Base-by-base conservation (phyloP, 106 monocot genomes). In the Chionographis japonica region DNA sequence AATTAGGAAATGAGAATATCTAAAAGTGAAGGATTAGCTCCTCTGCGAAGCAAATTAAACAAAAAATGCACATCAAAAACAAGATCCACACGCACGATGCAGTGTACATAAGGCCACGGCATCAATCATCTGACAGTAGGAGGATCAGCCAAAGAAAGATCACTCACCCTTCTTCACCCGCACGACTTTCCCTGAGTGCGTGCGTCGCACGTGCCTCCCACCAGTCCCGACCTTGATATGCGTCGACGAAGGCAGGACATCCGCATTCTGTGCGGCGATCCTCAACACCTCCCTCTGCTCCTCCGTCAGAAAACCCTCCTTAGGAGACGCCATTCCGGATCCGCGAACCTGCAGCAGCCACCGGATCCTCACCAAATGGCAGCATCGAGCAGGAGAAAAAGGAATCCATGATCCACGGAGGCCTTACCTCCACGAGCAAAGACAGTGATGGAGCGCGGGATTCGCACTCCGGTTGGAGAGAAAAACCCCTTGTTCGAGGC, bases 281-380 rank as follows among this genome's bases (percentile, higher is more conserved):
- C 79, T 82, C 66, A 89, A 39, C 60, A 77, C 74, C 89, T 82
- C 82, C 69, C 89, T 69, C 79, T 89, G 89, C 74, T 82, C 76
- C 3, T 85, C 79, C 49, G 89, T 89, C 60, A 89, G 61, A 40
- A 89, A 89, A 53, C 89, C 89, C 39, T 72, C 78, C 12, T 89
- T 85, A 50, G 89, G 77, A 66, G 85, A 85, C 46, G 85, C 62
- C 89, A 89, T 89, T 63, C 9, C 46, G 8, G 46, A 46, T 27
- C 27, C 27, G 27, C 27, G 27, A 27, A 27, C 59, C 61, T 49
- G 4, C 19, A 37, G 36, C 58, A 40, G n/a, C 58, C 15, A 62
- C 12, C 42, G 60, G 14, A 61, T 43, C 54, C 14, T 67, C 63
- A 42, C 37, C 41, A 11, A 37, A 27, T 53, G 16, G 43, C 36